A percentile compares a stretch with the other conserved stretches of the same genome.
Conservation (phyloP, 1,139 yeast species). For the Meyerozyma sp. region DNA sequence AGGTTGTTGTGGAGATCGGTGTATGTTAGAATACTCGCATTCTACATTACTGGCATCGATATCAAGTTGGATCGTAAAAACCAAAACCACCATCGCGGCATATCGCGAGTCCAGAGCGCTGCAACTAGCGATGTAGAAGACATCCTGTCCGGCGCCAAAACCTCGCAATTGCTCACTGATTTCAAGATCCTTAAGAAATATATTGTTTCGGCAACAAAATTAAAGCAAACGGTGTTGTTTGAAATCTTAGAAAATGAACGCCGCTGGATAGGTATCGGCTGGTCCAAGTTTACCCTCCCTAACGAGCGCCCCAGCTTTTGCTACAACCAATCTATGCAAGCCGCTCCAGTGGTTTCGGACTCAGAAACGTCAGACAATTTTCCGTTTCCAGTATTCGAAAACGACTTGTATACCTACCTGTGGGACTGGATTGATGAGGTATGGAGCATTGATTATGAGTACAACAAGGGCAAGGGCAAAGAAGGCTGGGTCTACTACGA, state of each 20-base stretch:
- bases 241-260: constrained; percentile 54
- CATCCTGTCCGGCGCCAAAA: constrained; percentile 6
- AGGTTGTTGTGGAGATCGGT: constrained; percentile 52
- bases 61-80: constrained; percentile 20
- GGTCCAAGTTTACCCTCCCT: constrained; percentile 49
- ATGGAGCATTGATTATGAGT: constrained; percentile 44
- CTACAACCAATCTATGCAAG: constrained; percentile 32
- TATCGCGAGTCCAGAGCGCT: constrained; percentile 21
- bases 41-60: constrained; percentile 44
- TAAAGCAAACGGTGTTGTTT: constrained; percentile 44
- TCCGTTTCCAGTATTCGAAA: constrained; percentile 44
- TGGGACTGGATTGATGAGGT: constrained; percentile 55
- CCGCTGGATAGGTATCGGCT: constrained; percentile 59
- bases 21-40: constrained; percentile 36
- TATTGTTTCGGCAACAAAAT: constrained; percentile 36
- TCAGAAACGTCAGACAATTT: constrained; percentile 20
- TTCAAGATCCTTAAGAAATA: constrained; percentile 38
- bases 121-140: constrained; percentile 21
- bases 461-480: constrained; percentile 25
- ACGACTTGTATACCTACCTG: constrained; percentile 33
- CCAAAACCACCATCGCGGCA: constrained; percentile 12
- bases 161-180: constrained; percentile 24
- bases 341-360: constrained; percentile 25
- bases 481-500: constrained; percentile 55
- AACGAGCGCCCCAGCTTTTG: constrained; percentile 48